Evolutionary conservation across 768 basidiomycete species (phyloP), one percentile per base, ranked within the genome.

Genomic region (Podaxis pistillaris): DNA sequence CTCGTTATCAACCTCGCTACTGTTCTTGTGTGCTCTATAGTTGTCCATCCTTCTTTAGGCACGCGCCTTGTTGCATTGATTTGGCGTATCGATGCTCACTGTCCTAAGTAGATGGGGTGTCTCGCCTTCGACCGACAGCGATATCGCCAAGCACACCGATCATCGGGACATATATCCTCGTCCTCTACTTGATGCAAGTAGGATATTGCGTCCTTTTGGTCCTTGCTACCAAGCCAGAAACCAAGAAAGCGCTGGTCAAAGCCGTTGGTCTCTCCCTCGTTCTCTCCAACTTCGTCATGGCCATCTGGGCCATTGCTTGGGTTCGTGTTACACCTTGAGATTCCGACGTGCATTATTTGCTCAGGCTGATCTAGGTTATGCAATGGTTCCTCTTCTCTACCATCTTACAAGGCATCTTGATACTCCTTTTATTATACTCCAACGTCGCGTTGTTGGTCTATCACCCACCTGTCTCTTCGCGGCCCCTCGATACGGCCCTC

Each of bases 121-220:
- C 82, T 1, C 77, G 72, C 49, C 72, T 78, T 4, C 81, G 89
- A 67, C 88, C 88, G 0, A 86, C 91, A 0, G 78, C 92, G 6
- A 81, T 96, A 55, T 88, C 91, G 0, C 93, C 95, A 0, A 79
- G 83, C 12, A 78, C 81, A 0, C 71, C 72, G 0, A 75, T 86
- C 63, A 83, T 92, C 30, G 83, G 81, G 1, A 68, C 82, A 6
- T 93, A 92, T 69, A 76, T 90, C 11, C 69, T 83, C 0, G 76
- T 80, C 1, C 78, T 92, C 65, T 91, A 84, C 64, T 68, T 87
- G 7, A 81, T 81, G 0, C 88, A 91, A 74, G 80, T 97, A 53
- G 94, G 91, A 0, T 95, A 95, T 71, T 96, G 94, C 65, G 64
- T 93, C 12, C 75, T 94, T 17, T 82, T 98, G 3, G 84, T 94